A percentile compares a stretch with the other conserved stretches of the same genome.
These are phyloP conservation scores for Hysterium pulicare DNA, from an alignment of 2,329 filamentous ascomycete genomes.

Conservation along the genomic window DNA sequence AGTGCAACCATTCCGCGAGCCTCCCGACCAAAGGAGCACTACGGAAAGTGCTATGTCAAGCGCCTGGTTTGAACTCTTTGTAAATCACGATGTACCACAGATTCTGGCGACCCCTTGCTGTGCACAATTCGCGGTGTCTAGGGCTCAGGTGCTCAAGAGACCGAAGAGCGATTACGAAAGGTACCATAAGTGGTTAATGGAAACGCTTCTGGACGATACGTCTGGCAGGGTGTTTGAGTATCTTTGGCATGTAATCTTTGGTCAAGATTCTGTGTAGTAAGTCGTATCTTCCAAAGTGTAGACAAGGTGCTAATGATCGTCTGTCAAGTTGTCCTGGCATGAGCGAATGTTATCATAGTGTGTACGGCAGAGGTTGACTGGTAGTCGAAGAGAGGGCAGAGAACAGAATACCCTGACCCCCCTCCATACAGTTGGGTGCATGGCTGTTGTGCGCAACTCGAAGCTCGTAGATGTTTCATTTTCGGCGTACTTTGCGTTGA, in stretches of 20 bases:
- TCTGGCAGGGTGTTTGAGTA: conserved; percentile 23
- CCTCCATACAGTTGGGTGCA: too few relatives aligned
- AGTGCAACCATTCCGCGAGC: conserved; percentile 31
- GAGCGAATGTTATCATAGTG: too few relatives aligned
- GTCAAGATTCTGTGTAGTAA: conserved; percentile 15
- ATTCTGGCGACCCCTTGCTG: conserved; percentile 12
- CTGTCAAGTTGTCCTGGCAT: too few relatives aligned
- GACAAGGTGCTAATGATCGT: too few relatives aligned
- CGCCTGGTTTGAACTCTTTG: conserved; percentile 16
- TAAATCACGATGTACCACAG: conserved; percentile 12
- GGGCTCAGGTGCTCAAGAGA: conserved; percentile 21
- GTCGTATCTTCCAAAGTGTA: too few relatives aligned
- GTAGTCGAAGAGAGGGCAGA: too few relatives aligned
- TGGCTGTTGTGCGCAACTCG: too few relatives aligned
- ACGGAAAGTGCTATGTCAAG: conserved; percentile 14
- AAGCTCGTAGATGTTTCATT: too few relatives aligned
- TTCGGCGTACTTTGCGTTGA: too few relatives aligned
- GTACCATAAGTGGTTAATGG: conserved; percentile 22
- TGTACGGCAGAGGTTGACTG: too few relatives aligned
- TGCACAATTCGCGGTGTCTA: conserved; percentile 34
- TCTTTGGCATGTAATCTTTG: conserved; percentile 27
- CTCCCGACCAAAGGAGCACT: conserved; percentile 11
- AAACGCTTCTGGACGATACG: conserved; percentile 23
- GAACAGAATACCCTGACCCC: too few relatives aligned
- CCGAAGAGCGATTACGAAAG: conserved; percentile 27